A percentile compares a stretch with the other conserved stretches of the same genome.
phyloP scores from a whole-genome alignment of 768 basidiomycete genomes.

The Mycena vitilis region DNA sequence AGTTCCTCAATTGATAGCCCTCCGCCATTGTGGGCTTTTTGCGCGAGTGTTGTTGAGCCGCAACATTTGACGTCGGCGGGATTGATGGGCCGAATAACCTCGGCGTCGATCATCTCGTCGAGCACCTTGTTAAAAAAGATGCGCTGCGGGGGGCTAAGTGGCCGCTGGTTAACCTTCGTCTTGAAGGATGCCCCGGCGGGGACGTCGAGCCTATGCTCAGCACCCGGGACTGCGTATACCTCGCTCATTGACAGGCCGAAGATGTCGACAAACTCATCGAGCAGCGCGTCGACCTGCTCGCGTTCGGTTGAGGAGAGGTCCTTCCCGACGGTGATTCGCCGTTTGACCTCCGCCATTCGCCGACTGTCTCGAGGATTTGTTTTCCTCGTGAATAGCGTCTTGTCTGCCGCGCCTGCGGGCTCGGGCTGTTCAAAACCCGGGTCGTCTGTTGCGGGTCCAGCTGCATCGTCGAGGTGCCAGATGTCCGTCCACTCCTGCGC shows the following conservation, averaged over 20 bases:
- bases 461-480: conserved; percentile 17
- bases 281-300: conserved; percentile 15
- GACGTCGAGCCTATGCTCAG: conserved; percentile 9
- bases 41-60: conserved; percentile 28
- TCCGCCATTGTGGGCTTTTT: conserved; percentile 28
- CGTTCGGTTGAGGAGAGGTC: conserved; percentile 2
- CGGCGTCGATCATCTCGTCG: conserved; percentile 41
- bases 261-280: conserved; percentile 24
- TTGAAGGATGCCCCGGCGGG: conserved; percentile 16
- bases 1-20: conserved; percentile 31
- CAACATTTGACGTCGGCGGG: conserved; percentile 34
- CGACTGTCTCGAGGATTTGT: conserved; percentile 9
- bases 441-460: background rate
- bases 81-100: conserved; percentile 11
- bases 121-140: conserved; percentile 37
- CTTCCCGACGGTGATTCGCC: conserved; percentile 16
- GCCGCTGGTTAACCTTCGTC: conserved; percentile 36
- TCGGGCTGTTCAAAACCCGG: conserved; percentile 18
- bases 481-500: conserved; percentile 7
- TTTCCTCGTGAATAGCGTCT: conserved; percentile 19
- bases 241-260: conserved; percentile 23
- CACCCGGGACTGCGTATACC: conserved; percentile 9
- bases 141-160: conserved; percentile 38
- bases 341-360: conserved; percentile 18
- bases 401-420: conserved; percentile 4